These are phyloP conservation scores for Cenococcum geophilum DNA, from an alignment of 495 filamentous ascomycete species.

Conservation along the genomic window DNA sequence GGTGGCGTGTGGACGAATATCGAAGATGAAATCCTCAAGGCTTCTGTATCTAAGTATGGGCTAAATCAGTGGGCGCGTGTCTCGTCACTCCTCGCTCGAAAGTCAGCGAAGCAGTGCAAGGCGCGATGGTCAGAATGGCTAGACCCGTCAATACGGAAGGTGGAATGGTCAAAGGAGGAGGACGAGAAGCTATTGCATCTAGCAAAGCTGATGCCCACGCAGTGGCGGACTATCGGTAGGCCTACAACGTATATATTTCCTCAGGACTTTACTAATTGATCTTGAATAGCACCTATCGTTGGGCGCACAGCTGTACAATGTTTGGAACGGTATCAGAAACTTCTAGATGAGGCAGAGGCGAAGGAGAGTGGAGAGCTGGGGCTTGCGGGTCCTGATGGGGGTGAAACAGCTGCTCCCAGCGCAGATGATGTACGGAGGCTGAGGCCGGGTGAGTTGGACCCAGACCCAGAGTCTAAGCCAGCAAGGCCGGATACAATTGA, in stretches of 20 bases:
- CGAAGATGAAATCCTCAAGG: constrained; percentile 95
- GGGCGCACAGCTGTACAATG: constrained; percentile 95
- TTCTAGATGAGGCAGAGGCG: constrained; percentile 92
- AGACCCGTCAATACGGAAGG: constrained; percentile 93
- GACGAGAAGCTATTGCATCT: constrained; percentile 95
- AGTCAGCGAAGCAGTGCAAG: constrained; percentile 98
- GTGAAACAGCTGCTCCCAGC: constrained; percentile 78
- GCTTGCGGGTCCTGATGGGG: constrained; percentile 78
- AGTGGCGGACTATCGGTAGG: constrained; percentile 82
- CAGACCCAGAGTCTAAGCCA: constrained; percentile 92
- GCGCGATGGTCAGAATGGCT: constrained; percentile 98
- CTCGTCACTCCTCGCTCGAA: constrained; percentile 91
- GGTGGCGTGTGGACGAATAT: constrained; percentile 90
- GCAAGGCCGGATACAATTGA: constrained; percentile 97
- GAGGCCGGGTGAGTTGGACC: constrained; percentile 84
- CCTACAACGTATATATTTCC: neutral
- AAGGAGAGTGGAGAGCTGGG: constrained; percentile 79
- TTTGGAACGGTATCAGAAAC: constrained; percentile 91
- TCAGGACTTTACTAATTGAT: too few species aligned
- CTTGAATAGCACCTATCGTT: constrained; percentile 68
- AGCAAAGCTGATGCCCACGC: constrained; percentile 97
- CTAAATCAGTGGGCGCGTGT: constrained; percentile 99
- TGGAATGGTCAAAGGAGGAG: constrained; percentile 98
- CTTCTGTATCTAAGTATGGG: constrained; percentile 45
- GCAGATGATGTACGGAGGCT: constrained; percentile 89